Evolutionary conservation across 768 basidiomycete genomes (phyloP).

Genomic region (Lactarius trivialis): DNA sequence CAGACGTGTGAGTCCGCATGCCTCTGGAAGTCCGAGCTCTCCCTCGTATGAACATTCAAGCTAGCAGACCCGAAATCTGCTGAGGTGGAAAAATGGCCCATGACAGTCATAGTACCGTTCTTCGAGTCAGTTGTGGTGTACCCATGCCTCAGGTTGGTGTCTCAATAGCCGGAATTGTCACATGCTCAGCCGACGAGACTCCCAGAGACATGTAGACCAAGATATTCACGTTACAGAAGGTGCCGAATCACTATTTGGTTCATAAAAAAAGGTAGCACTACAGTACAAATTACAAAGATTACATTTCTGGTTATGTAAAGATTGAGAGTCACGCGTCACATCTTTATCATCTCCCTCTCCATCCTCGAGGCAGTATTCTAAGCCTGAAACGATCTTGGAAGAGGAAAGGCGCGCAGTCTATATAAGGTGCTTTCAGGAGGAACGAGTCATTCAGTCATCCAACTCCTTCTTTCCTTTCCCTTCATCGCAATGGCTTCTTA

Average conservation of each 20-base stretch:
- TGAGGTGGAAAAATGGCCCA: no score
- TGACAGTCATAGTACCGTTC: background rate
- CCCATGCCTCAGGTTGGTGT: background rate
- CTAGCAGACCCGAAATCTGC: no score
- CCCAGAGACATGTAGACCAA: background rate
- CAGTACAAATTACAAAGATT: background rate
- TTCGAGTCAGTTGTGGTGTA: background rate
- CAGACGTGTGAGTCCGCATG: no score
- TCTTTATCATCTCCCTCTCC: no score
- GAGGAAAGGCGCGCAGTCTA: background rate
- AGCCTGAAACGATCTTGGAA: background rate
- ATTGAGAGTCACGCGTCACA: no score
- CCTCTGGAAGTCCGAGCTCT: no score
- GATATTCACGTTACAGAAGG: background rate
- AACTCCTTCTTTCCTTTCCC: background rate
- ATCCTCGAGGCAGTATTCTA: no score
- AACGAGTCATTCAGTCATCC: slow-evolving; percentile 2
- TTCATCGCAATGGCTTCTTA: slow-evolving; percentile 17
- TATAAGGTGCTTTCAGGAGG: background rate
- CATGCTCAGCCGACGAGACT: background rate
- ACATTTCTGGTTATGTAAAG: no score
- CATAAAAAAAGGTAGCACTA: no score
- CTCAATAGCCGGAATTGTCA: background rate
- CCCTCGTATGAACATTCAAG: no score
- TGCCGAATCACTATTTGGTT: no score